Conservation (phyloP, 805 yeast species). For the Kregervanrija delftensis region DNA sequence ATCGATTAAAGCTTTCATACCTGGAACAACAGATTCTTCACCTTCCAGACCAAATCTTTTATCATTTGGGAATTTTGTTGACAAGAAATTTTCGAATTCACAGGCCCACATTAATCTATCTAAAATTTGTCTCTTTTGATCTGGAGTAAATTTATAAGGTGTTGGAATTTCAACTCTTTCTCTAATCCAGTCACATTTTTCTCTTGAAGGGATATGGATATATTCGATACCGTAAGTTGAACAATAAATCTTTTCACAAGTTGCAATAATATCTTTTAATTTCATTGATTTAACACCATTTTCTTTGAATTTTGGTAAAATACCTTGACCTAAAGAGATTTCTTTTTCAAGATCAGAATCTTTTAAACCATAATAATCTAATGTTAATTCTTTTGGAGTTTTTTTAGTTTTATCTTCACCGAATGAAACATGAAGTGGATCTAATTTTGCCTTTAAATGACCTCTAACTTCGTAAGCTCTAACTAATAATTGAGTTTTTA, state of each 20-base stretch:
- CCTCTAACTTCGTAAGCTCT: conserved; percentile 99
- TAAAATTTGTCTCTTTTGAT: conserved; percentile 91
- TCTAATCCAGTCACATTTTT: conserved; percentile 97
- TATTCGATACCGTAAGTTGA: conserved; percentile 88
- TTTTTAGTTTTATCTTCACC: conserved; percentile 53
- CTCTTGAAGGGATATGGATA: conserved; percentile 92
- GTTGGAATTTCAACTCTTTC: conserved; percentile 89
- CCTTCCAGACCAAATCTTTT: conserved; percentile 99
- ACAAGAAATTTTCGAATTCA: conserved; percentile 84
- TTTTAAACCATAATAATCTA: conserved; percentile 88
- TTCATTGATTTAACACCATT: conserved; percentile 55
- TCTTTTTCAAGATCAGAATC: conserved; percentile 77
- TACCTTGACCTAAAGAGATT: conserved; percentile 95
- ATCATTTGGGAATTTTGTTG: conserved; percentile 96
- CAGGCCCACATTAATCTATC: conserved; percentile 97
- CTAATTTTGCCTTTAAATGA: conserved; percentile 90
- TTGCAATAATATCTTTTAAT: conserved; percentile 67
- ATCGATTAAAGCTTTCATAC: conserved; percentile 93
- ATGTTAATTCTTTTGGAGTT: conserved; percentile 78
- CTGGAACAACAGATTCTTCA: conserved; percentile 94
- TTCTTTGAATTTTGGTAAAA: conserved; percentile 81
- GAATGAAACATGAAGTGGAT: conserved; percentile 87
- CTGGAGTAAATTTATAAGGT: conserved; percentile 76
- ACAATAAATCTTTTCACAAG: conserved; percentile 83
- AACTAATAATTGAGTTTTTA: conserved; percentile 92